Evolutionary conservation across 352 stramenopile genomes (phyloP), one percentile per base, ranked within the genome.

Genomic region (Phytophthora sp.): DNA sequence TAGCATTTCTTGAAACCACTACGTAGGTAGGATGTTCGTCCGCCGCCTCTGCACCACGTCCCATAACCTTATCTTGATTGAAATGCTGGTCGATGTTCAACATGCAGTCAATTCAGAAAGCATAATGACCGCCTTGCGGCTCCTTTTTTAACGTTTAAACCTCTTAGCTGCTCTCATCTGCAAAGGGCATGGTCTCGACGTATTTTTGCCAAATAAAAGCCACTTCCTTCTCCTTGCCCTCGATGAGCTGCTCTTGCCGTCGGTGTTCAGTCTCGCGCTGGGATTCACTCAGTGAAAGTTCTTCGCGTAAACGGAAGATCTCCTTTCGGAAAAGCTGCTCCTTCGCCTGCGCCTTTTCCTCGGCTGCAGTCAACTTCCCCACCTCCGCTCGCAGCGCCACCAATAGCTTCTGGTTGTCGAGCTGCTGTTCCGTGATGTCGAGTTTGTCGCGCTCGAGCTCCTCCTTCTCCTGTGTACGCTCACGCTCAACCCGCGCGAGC

Each of bases 191-290:
- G 5, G 71, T 42, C 2, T 88, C 71, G 18, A 85, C 70, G 49
- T 88, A 90, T 69, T 87, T 88, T 44, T 86, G 74, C 83, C 83
- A 91, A 58, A 91, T 77, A 57, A 87, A 88, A n/a, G 71, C 70
- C 41, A 89, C 73, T 21, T 91, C 79, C 42, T 84, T 88, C 29
- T 88, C 77, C 52, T 88, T 86, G 23, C 77, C 79, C 50, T 77
- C 66, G 11, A 84, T 35, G 6, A 84, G 58, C 45, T 91, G 74
- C 21, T 82, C 71, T 20, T 81, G 63, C 7, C 83, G 79, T 8
- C 78, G 69, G 16, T 76, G 68, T 23, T 90, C 79, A 0, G 77
- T 86, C 46, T 83, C 69, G 11, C 83, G 75, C 30, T 84, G 79
- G 3, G 73, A 79, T 60, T 91, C 79, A 60, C 83, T 89, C 16